Base-by-base conservation (phyloP, 768 basidiomycete species). In the Hebeloma cylindrosporum region DNA sequence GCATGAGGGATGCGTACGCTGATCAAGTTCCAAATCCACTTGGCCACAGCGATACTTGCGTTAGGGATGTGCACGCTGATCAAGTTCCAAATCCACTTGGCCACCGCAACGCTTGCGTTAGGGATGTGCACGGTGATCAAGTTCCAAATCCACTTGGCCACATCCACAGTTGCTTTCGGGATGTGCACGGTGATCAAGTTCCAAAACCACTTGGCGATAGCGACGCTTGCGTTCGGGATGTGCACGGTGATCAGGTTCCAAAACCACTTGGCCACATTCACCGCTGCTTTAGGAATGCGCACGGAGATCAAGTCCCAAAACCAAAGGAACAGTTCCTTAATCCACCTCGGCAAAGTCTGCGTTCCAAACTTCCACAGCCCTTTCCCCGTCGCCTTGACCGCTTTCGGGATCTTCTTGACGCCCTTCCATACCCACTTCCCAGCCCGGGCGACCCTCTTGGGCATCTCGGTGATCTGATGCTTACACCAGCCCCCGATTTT, bases 361-460 rank as follows among this genome's bases (percentile, higher is more conserved):
- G 45, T 46, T 14, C 20, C 45, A 26, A 46, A 46, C 4, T 33
- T 33, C 45, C 45, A 46, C 7, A 18, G 21, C n/a, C 21, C 21
- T 18, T 33, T 43, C 8, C 30, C 31, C n/a, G 23, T 17, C 18
- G n/a, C 14, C 11, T 11, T 23, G 7, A 43, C 14, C 5, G 30
- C 42, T 13, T 14, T 34, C 5, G 42, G 42, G 3, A 39, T 23
- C 30, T 46, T 46, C 29, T 32, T 39, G 1, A 46, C 20, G 4
- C 21, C 29, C 18, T 26, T 38, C 37, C 37, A 39, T 1, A n/a
- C n/a, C n/a, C n/a, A n/a, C n/a, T n/a, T n/a, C n/a, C n/a, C n/a
- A n/a, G n/a, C n/a, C n/a, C n/a, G n/a, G n/a, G n/a, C n/a, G n/a
- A 46, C 23, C 23, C 14, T 46, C 38, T 39, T 39, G 16, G 45